phyloP scores from a whole-genome alignment of 2,329 filamentous ascomycete species.

The Coniochaeta sp. region DNA sequence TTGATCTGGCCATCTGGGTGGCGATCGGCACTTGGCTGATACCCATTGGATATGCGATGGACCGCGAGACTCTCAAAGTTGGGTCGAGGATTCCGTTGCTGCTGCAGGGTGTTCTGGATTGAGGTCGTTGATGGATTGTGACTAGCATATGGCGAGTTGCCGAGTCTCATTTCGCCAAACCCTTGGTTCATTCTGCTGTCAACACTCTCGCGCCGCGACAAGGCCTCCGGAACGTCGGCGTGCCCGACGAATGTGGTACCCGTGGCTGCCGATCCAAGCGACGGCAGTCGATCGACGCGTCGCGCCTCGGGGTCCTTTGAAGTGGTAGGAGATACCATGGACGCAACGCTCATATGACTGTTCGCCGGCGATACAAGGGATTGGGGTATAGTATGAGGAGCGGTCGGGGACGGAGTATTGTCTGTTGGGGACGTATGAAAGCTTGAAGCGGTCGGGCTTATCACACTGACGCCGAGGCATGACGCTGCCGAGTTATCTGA shows the following conservation, averaged over 20 bases:
- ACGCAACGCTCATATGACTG: slow-evolving; percentile 58
- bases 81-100: slow-evolving; percentile 53
- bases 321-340: slow-evolving; percentile 56
- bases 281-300: slow-evolving; percentile 35
- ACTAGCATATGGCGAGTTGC: slow-evolving; percentile 65
- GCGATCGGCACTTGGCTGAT: slow-evolving; percentile 52
- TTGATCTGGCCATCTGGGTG: slow-evolving; percentile 45
- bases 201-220: slow-evolving; percentile 68
- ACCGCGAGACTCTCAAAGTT: slow-evolving; percentile 44
- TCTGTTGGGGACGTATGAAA: slow-evolving; percentile 47
- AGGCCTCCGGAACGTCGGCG: slow-evolving; percentile 28
- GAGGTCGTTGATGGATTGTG: slow-evolving; percentile 72
- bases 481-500: slow-evolving; percentile 40
- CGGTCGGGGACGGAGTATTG: slow-evolving; percentile 56
- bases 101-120: slow-evolving; percentile 62
- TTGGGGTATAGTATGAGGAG: slow-evolving; percentile 41
- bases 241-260: slow-evolving; percentile 23
- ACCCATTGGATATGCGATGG: slow-evolving; percentile 58
- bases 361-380: slow-evolving; percentile 47
- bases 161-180: slow-evolving; percentile 63
- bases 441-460: slow-evolving; percentile 33
- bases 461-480: slow-evolving; percentile 29
- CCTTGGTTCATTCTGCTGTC: slow-evolving; percentile 71
- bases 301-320: slow-evolving; percentile 33
- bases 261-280: slow-evolving; percentile 30